phyloP scores from a whole-genome alignment of 345 rosid species.

The Cochlearia excelsa region DNA sequence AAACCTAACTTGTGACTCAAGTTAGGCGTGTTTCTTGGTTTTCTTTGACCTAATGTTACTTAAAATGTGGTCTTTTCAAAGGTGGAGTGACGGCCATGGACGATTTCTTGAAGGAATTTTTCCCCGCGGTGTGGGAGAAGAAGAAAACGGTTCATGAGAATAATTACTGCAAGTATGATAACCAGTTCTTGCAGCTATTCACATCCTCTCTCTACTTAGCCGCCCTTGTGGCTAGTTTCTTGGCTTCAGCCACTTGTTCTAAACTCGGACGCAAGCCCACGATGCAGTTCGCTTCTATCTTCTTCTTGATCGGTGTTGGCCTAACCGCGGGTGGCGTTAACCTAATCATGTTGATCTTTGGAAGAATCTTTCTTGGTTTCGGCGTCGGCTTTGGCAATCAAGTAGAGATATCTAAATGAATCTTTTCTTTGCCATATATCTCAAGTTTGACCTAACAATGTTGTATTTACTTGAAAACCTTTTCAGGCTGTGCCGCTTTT shows the following conservation, averaged over 20 bases:
- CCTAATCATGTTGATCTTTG: conserved; percentile 52
- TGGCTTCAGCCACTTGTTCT: conserved; percentile 48
- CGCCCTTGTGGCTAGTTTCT: conserved; percentile 59
- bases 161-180: conserved; percentile 75
- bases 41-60: conserved; percentile 5
- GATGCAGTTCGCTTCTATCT: conserved; percentile 63
- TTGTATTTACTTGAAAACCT: conserved; percentile 1
- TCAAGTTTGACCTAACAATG: not conserved
- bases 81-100: conserved; percentile 91
- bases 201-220: conserved; percentile 72
- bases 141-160: conserved; percentile 53
- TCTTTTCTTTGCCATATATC: too few relatives aligned
- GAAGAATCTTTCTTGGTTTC: conserved; percentile 57
- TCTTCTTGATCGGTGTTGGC: conserved; percentile 57
- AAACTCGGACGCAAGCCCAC: conserved; percentile 65
- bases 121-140: conserved; percentile 53
- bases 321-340: conserved; percentile 45
- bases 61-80: conserved; percentile 10
- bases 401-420: conserved; percentile 29
- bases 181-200: conserved; percentile 61
- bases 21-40: not conserved
- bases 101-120: conserved; percentile 63
- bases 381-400: conserved; percentile 81
- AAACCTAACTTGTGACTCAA: not conserved
- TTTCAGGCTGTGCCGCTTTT: conserved; percentile 63